These are phyloP conservation scores for Colletotrichum sojae DNA, from an alignment of 2,329 filamentous ascomycete species.

Conservation along the genomic window DNA sequence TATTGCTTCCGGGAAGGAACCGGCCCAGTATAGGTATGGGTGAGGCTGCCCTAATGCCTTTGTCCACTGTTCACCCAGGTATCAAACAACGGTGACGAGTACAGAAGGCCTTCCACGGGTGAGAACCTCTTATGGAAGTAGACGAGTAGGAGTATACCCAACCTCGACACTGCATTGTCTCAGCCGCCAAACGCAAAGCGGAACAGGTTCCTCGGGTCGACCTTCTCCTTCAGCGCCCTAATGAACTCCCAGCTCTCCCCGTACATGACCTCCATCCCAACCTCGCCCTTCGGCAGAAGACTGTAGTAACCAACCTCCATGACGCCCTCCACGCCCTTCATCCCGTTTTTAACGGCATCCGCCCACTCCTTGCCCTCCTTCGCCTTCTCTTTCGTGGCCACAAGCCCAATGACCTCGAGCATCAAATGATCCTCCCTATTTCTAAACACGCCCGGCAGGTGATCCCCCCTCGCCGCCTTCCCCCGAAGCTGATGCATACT, in stretches of 20 bases:
- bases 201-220: constrained; percentile 35
- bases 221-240: constrained; percentile 25
- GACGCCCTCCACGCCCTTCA: constrained; percentile 46
- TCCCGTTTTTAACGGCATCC: constrained; percentile 41
- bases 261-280: constrained; percentile 48
- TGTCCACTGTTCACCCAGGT: too few relatives aligned
- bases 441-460: constrained; percentile 48
- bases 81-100: too few relatives aligned
- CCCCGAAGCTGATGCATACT: constrained; percentile 49
- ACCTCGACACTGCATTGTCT: neutral
- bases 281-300: constrained; percentile 45
- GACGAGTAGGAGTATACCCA: neutral
- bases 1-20: too few relatives aligned
- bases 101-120: too few relatives aligned
- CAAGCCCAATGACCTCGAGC: constrained; percentile 52
- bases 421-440: constrained; percentile 50
- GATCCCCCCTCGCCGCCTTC: constrained; percentile 34
- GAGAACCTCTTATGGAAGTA: too few relatives aligned
- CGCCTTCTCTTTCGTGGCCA: constrained; percentile 43
- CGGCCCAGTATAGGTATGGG: too few relatives aligned
- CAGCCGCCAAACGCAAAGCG: constrained; percentile 1
- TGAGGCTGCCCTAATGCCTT: too few relatives aligned
- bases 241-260: constrained; percentile 45
- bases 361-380: constrained; percentile 48
- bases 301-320: constrained; percentile 51